Percentiles rank a stretch among this genome's conserved stretches.
phyloP scores from a whole-genome alignment of 805 yeast species.

The Ogataea minuta region DNA sequence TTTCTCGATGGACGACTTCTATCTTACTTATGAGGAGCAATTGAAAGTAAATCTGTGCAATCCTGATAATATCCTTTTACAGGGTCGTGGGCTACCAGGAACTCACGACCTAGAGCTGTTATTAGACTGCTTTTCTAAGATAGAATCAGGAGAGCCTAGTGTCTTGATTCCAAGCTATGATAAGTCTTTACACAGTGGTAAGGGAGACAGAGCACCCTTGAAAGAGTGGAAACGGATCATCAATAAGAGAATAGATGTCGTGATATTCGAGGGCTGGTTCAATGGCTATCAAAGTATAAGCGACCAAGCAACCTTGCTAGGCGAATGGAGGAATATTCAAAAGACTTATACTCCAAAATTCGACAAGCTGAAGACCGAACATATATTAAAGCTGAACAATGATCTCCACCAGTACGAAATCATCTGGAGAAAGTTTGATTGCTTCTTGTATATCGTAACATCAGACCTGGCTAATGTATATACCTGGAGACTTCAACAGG shows the following conservation, averaged over 20 bases:
- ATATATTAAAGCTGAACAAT: conserved; percentile 47
- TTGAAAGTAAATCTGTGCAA: conserved; percentile 37
- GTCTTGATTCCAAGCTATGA: conserved; percentile 68
- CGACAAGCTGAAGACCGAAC: conserved; percentile 14
- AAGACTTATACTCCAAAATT: conserved; percentile 16
- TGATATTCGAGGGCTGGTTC: conserved; percentile 94
- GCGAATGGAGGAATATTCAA: conserved; percentile 29
- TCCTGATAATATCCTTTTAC: conserved; percentile 44
- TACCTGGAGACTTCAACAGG: conserved; percentile 78
- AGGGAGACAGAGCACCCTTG: conserved; percentile 66
- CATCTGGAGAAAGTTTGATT: conserved; percentile 58
- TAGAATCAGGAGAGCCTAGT: conserved; percentile 27
- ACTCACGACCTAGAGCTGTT: conserved; percentile 73
- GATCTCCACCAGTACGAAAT: conserved; percentile 48
- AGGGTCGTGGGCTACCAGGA: conserved; percentile 89
- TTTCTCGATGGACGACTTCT: conserved; percentile 84
- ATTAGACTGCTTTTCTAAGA: conserved; percentile 34
- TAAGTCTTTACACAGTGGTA: conserved; percentile 66
- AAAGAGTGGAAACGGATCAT: conserved; percentile 37
- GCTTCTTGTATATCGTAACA: conserved; percentile 63
- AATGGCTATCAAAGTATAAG: conserved; percentile 61
- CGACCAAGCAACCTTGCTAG: conserved; percentile 28
- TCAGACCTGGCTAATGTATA: conserved; percentile 60
- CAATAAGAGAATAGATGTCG: conserved; percentile 50
- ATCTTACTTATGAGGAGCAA: conserved; percentile 67